A percentile compares a stretch with the other conserved stretches of the same genome.
Evolutionary conservation across 2,329 filamentous ascomycete genomes (phyloP).

Genomic region (Grosmannia penicillata): DNA sequence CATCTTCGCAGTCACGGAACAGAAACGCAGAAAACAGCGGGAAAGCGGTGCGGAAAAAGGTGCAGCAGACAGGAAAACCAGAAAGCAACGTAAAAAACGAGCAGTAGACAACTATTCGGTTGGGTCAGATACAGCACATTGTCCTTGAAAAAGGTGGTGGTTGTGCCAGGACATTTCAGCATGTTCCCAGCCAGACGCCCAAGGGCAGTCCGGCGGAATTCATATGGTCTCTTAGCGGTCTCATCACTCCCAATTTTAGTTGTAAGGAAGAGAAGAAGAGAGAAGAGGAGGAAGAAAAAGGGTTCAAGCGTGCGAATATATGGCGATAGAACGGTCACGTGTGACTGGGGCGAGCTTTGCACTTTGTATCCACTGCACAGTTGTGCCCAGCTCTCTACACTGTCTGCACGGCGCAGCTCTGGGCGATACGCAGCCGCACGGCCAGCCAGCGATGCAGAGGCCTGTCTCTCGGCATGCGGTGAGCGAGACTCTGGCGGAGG

Average conservation of each 20-base stretch:
- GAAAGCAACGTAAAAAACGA: not conserved
- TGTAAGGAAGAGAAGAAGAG: conserved; percentile 38
- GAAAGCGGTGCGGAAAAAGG: not conserved
- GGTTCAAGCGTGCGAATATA: conserved; percentile 3
- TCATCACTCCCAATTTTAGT: conserved; percentile 72
- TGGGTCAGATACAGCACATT: conserved; percentile 54
- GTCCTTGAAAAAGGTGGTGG: conserved; percentile 45
- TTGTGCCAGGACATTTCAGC: conserved; percentile 51
- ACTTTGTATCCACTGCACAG: too few species aligned
- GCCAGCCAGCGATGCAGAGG: too few species aligned
- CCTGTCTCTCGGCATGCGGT: too few species aligned
- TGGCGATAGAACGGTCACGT: conserved; percentile 2
- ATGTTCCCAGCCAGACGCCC: conserved; percentile 33
- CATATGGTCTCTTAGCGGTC: conserved; percentile 42
- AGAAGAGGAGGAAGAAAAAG: conserved; percentile 10
- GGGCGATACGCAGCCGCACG: too few species aligned
- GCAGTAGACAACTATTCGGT: conserved; percentile 14
- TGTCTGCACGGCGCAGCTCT: too few species aligned
- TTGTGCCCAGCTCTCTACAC: too few species aligned
- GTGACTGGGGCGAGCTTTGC: not conserved
- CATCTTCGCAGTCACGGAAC: too few species aligned
- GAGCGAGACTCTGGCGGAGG: too few species aligned
- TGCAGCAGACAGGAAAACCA: not conserved
- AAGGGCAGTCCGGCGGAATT: conserved; percentile 21
- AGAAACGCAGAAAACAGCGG: not conserved